These are phyloP conservation scores for Sphagnum magellanicum DNA, from an alignment of 228 moss, liverwort and hornwort species.

Conservation along the genomic window DNA sequence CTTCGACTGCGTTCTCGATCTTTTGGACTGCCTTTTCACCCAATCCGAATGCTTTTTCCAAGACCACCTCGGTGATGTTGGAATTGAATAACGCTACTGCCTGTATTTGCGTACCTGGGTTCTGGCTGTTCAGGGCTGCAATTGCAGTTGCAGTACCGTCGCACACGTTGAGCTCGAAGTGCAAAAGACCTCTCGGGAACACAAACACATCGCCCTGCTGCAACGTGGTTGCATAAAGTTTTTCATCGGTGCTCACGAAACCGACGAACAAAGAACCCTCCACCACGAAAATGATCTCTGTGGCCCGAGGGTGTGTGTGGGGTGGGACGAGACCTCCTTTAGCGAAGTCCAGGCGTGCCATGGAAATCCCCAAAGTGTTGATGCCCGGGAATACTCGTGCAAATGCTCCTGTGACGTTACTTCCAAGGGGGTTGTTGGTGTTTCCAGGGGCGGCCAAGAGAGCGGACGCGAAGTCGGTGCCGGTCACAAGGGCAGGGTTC, in stretches of 20 bases:
- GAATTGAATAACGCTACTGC: not conserved
- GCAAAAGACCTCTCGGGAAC: too few relatives aligned
- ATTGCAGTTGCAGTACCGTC: not conserved
- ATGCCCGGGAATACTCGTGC: constrained; percentile 21
- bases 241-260: constrained; percentile 34
- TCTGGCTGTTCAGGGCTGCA: constrained; percentile 1
- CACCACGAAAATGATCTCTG: constrained; percentile 31
- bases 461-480: constrained; percentile 1
- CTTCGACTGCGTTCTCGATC: too few relatives aligned
- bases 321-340: constrained; percentile 39
- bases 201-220: too few relatives aligned
- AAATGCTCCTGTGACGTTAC: constrained; percentile 14
- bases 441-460: too few relatives aligned
- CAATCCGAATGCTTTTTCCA: not conserved
- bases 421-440: too few relatives aligned
- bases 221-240: too few relatives aligned
- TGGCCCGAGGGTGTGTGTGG: constrained; percentile 32
- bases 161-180: too few relatives aligned
- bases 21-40: too few relatives aligned
- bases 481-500: constrained; percentile 2
- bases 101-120: not conserved
- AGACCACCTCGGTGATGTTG: not conserved
- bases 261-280: constrained; percentile 26
- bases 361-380: constrained; percentile 37
- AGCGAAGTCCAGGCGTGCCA: constrained; percentile 35